These are phyloP conservation scores for Capronia coronata DNA, from an alignment of 2,329 filamentous ascomycete species.

Conservation along the genomic window DNA sequence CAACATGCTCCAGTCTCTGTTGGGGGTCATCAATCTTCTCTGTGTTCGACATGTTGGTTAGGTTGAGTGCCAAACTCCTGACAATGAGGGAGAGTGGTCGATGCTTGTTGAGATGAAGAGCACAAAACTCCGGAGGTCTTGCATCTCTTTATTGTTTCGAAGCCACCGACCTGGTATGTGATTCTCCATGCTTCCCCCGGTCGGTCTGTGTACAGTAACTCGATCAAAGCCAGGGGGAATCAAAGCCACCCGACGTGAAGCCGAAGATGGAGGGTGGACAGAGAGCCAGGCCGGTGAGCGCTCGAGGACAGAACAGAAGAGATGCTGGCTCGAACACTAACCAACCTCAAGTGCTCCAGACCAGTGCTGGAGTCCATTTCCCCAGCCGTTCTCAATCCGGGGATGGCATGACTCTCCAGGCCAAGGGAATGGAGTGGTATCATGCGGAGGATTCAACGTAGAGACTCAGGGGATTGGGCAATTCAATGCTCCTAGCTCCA, in stretches of 20 bases:
- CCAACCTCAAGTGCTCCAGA: not conserved
- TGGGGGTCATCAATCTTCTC: slow-evolving; percentile 14
- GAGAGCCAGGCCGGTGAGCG: not conserved
- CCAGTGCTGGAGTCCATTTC: not conserved
- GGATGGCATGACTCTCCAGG: not conserved
- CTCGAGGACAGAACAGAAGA: not conserved
- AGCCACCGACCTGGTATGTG: slow-evolving; percentile 1
- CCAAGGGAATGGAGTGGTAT: not conserved
- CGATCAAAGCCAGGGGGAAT: too few relatives aligned
- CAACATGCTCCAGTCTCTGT: slow-evolving; percentile 14
- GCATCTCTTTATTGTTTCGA: not conserved
- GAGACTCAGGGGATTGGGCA: not conserved
- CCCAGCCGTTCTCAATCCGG: not conserved
- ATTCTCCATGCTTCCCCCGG: slow-evolving; percentile 5
- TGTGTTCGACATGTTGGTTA: slow-evolving; percentile 17
- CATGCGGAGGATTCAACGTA: not conserved
- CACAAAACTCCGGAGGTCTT: not conserved
- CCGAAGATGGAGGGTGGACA: slow-evolving; percentile 13
- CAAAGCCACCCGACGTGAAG: slow-evolving; percentile 15
- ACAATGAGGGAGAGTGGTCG: slow-evolving; percentile 6
- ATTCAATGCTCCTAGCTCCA: not conserved
- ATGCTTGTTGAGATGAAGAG: slow-evolving; percentile 5
- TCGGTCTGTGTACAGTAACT: slow-evolving; percentile 2
- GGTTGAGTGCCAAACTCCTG: too few relatives aligned
- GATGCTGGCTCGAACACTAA: not conserved